A percentile compares a stretch with the other conserved stretches of the same genome.
These are phyloP conservation scores for Hypericum androsaemum DNA, from an alignment of 345 rosid genomes.

Conservation along the genomic window DNA sequence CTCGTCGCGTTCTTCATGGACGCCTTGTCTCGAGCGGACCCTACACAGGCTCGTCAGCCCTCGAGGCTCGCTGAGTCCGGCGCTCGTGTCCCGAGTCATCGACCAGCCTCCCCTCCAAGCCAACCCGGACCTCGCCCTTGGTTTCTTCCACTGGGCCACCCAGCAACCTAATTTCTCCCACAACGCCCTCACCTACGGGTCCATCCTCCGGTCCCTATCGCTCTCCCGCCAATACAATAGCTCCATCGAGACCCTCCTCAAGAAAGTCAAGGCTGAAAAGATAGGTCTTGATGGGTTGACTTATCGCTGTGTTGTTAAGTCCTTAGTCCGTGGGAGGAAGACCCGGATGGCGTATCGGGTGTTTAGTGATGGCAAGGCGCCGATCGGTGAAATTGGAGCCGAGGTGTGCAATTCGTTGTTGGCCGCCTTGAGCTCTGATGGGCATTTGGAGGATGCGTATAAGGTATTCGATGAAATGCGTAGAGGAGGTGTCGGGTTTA, in stretches of 20 bases:
- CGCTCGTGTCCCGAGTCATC: conserved; percentile 63
- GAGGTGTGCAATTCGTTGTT: conserved; percentile 60
- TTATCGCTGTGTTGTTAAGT: conserved; percentile 32
- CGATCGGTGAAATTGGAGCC: conserved; percentile 28
- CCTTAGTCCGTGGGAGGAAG: conserved; percentile 38
- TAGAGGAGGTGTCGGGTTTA: conserved; percentile 31
- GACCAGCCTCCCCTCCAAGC: conserved; percentile 61
- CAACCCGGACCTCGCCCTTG: conserved; percentile 60
- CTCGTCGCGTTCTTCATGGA: conserved; percentile 52
- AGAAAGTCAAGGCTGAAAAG: conserved; percentile 39
- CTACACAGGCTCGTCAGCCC: conserved; percentile 43
- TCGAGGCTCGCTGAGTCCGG: conserved; percentile 43
- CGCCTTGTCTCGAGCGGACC: conserved; percentile 45
- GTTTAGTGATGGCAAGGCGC: conserved; percentile 33
- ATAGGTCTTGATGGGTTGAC: conserved; percentile 46
- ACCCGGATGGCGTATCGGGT: conserved; percentile 50
- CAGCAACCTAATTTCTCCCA: conserved; percentile 77
- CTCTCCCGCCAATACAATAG: conserved; percentile 46
- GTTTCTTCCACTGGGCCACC: conserved; percentile 89
- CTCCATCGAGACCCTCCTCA: conserved; percentile 45
- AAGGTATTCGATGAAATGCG: conserved; percentile 62
- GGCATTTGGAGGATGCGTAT: conserved; percentile 34
- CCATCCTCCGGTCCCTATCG: conserved; percentile 63
- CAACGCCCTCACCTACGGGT: conserved; percentile 50
- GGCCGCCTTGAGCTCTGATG: conserved; percentile 51